Conservation (phyloP, 1,284 basidiomycete genomes). For the Agaricales sp. region DNA sequence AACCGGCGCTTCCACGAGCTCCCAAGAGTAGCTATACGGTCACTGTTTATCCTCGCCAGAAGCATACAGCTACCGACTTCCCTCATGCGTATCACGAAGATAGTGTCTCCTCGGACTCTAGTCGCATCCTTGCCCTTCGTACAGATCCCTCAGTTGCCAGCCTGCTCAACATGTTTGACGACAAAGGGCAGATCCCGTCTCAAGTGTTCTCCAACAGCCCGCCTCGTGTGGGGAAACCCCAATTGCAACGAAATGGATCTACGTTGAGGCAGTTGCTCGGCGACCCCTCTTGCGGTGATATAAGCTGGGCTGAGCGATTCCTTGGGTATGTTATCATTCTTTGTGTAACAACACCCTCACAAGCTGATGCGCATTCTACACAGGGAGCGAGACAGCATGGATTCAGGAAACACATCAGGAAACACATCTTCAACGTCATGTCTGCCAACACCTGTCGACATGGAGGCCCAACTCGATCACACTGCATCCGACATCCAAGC, state of each 20-base stretch:
- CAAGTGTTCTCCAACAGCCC: conserved; percentile 57
- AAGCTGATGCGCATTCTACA: neutral
- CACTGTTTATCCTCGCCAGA: conserved; percentile 50
- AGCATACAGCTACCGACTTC: conserved; percentile 53
- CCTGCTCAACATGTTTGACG: conserved; percentile 60
- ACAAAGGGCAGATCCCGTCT: conserved; percentile 49
- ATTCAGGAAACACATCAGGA: neutral
- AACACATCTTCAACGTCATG: too few species aligned
- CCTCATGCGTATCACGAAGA: conserved; percentile 44
- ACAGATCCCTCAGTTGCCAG: conserved; percentile 70
- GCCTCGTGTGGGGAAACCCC: conserved; percentile 36
- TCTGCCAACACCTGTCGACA: neutral
- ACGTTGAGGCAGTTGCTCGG: conserved; percentile 64
- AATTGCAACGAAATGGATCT: conserved; percentile 50
- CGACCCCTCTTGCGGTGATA: conserved; percentile 45
- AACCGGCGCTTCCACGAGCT: conserved; percentile 25
- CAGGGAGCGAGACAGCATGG: neutral
- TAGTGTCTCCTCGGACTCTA: conserved; percentile 24
- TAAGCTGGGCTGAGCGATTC: conserved; percentile 71
- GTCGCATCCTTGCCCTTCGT: conserved; percentile 46
- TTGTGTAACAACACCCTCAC: neutral
- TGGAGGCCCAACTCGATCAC: neutral
- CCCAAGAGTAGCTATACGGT: conserved; percentile 58
- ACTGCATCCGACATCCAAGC: neutral
- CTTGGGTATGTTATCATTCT: conserved; percentile 37